Base-by-base conservation (phyloP, 2,329 filamentous ascomycete species). In the Cladosporium sp. region DNA sequence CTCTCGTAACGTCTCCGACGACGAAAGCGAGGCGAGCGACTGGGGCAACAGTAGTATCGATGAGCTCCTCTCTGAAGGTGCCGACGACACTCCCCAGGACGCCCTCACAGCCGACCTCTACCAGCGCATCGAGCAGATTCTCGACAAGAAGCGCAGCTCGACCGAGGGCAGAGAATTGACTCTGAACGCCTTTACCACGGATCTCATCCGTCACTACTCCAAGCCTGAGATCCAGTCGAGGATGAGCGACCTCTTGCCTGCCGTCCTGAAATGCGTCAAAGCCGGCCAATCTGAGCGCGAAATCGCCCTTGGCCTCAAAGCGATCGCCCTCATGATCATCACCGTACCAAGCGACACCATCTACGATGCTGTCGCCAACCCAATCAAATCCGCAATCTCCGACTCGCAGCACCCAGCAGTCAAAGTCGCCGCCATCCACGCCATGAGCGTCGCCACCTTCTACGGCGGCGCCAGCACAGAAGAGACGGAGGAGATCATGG, bases 61-160 rank as follows among this genome's bases (percentile, higher is more conserved):
- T 69, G 88, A 88, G 39, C 81, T 89, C 39, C 79, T 84, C 58
- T 80, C 83, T 53, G 79, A 79, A 51, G 82, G 82, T n/a, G 85
- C 87, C 61, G 78, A 80, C 34, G 76, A 82, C 21, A 76, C 79
- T 14, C 79, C 82, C 58, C 72, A 75, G 49, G 83, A 84, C 28
- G 80, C 81, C 23, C 91, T 90, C 85, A 84, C 87, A 54, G 79
- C 85, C 18, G 84, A 86, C 65, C 79, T 93, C 36, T 81, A 84
- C 30, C 85, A 88, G 67, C 86, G 89, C 65, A 88, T 96, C 68
- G 83, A 89, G 57, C 88, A 91, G 70, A 85, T 96, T 30, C 83
- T 89, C 63, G 87, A 91, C 70, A 88, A 91, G 72, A 96, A 96
- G 82, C 88, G 89, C 69, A 92, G 89, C 77, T 92, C 88, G 69